Evolutionary conservation across 805 yeast genomes (phyloP).

Genomic region (Ogataea henricii): DNA sequence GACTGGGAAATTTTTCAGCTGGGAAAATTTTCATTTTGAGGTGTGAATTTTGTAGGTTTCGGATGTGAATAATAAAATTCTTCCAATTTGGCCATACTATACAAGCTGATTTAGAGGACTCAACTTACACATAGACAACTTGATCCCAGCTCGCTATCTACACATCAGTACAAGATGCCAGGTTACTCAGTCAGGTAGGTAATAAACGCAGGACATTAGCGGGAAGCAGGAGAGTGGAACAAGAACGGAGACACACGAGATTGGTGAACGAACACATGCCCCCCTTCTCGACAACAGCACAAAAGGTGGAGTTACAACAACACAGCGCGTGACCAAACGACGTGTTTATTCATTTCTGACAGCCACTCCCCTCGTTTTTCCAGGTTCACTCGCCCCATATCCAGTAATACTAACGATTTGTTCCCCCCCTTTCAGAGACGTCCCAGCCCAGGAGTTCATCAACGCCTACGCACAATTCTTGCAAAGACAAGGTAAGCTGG

Average conservation of each 20-base stretch:
- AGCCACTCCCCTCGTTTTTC: background rate
- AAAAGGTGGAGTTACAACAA: background rate
- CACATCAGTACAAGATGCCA: slow-evolving; percentile 67
- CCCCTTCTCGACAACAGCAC: no score
- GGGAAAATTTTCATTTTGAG: slow-evolving; percentile 11
- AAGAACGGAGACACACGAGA: background rate
- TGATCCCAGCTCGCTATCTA: slow-evolving; percentile 16
- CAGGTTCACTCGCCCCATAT: background rate
- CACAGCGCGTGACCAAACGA: background rate
- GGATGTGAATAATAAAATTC: slow-evolving; percentile 7
- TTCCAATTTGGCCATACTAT: slow-evolving; percentile 7
- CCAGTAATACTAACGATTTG: slow-evolving; percentile 12
- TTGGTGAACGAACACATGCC: no score
- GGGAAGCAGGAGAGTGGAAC: slow-evolving; percentile 1
- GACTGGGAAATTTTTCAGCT: slow-evolving; percentile 8
- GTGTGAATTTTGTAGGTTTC: slow-evolving; percentile 6
- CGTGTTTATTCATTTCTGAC: no score
- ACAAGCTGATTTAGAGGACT: slow-evolving; percentile 5
- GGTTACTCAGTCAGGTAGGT: slow-evolving; percentile 98
- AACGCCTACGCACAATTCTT: slow-evolving; percentile 99
- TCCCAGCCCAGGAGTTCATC: slow-evolving; percentile 99
- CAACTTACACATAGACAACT: slow-evolving; percentile 13
- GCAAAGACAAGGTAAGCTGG: slow-evolving; percentile 99
- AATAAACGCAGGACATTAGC: background rate
- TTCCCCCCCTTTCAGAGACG: slow-evolving; percentile 80